phyloP scores from a whole-genome alignment of 768 basidiomycete species.

The Rhodotorula toruloides region DNA sequence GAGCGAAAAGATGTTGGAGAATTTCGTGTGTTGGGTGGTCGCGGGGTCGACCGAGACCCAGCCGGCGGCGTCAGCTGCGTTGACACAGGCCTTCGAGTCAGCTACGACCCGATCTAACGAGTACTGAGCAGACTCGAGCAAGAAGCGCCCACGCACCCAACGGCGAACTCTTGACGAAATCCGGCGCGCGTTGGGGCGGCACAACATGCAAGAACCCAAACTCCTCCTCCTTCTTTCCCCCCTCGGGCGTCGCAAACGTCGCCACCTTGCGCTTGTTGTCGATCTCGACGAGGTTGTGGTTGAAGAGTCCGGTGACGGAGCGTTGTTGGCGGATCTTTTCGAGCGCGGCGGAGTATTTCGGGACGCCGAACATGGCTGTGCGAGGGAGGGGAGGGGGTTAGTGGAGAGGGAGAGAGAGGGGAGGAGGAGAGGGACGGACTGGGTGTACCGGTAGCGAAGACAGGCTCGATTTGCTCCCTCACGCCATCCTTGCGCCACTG shows the following conservation, averaged over 20 bases:
- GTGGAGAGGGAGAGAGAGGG: not conserved
- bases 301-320: constrained; percentile 72
- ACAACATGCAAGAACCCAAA: constrained; percentile 40
- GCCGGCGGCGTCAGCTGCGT: constrained; percentile 62
- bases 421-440: constrained; percentile 5
- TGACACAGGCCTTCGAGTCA: not conserved
- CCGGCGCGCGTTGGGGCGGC: constrained; percentile 29
- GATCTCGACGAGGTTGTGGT: constrained; percentile 72
- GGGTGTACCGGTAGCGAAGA: constrained; percentile 40
- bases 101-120: not conserved
- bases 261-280: constrained; percentile 68
- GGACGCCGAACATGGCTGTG: constrained; percentile 84
- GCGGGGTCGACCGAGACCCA: constrained; percentile 82
- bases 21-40: constrained; percentile 78
- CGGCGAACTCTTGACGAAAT: constrained; percentile 44
- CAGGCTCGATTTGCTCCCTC: constrained; percentile 28
- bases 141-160: constrained; percentile 30
- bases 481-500: constrained; percentile 44
- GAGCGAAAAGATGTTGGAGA: constrained; percentile 76
- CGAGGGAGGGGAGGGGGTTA: constrained; percentile 29
- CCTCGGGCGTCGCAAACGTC: constrained; percentile 75
- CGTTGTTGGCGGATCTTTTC: constrained; percentile 70
- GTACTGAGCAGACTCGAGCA: too few relatives aligned
- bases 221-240: constrained; percentile 54
- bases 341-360: constrained; percentile 88